Evolutionary conservation across 2,329 filamentous ascomycete species (phyloP), one percentile per base, ranked within the genome.

Genomic region (Sporothrix variecibatus): DNA sequence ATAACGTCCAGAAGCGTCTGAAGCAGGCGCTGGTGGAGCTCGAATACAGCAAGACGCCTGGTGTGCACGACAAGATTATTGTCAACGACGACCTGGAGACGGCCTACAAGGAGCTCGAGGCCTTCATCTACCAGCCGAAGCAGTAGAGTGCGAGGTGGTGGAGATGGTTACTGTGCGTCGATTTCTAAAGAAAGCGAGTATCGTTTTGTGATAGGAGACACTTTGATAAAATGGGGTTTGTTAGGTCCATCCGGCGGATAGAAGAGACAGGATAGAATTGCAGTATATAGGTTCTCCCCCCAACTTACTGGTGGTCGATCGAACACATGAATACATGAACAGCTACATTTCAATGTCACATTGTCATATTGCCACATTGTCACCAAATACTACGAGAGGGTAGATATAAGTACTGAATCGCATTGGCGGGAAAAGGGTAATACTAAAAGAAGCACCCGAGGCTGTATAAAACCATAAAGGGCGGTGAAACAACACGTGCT

Each of bases 21-120:
- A 83, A 85, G 15, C 93, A 94, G 82, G 94, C 94, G 2, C 87
- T 88, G 82, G 86, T 89, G 67, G 94, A 97, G 85, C 86, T 97
- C 75, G 92, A 91, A 76, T 96, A 89, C 80, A 86, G 92, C 58
- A 87, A 91, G 82, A 88, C 87, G 1, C 88, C 89, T 0, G 92
- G 91, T 23, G 89, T 89, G 80, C 87, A 82, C 74, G 81, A 83
- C 76, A 78, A 77, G 73, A 78, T 85, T 56, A 81, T 82, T 68
- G 80, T 82, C 67, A 82, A 82, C 72, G 78, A 80, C 67, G 79
- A 87, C 78, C 81, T 88, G 26, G 85, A 87, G 69, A 82, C 79
- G 75, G 87, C 88, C 0, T 89, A 86, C 80, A 82, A 83, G 79
- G 82, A 88, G 78, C 80, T 90, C 28, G 89, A 87, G 75, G 81